Evolutionary conservation across 2,329 filamentous ascomycete genomes (phyloP), one percentile per base, ranked within the genome.

Genomic region (Colletotrichum magnum): DNA sequence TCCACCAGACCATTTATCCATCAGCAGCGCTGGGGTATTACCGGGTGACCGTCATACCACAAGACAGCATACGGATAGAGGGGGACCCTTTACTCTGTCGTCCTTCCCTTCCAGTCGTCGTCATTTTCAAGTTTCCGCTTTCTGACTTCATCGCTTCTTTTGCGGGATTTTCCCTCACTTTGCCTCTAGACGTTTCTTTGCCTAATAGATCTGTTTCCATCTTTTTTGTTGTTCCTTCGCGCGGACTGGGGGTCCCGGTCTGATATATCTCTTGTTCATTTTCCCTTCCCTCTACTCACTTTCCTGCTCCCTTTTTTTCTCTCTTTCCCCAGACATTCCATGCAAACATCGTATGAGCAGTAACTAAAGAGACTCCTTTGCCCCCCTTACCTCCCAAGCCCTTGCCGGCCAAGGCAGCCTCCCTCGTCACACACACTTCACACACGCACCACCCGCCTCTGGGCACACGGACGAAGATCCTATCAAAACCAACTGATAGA

Each of bases 341-440:
- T 43, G 41, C 54, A 64, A 26, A 13, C 18, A 45, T 59, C 48
- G 50, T 69, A 51, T 48, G 32, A 65, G 54, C 39, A 36, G 13
- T 58, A 65, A n/a, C 48, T 56, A 39, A 65, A 65, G 61, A 59
- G 32, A 58, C 32, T 36, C 32, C 32, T 36, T 26, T 28, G 41
- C 36, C 13, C 48, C 48, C 51, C 51, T n/a, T 43, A 48, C 16
- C 39, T 9, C 48, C 24, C 56, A 50, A 69, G 54, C 50, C 61
- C 61, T 65, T 59, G 66, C 61, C 48, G 61, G 66, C 66, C 54
- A 65, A 69, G 61, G 60, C 61, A 65, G 32, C 61, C 61, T 51
- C 56, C 43, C 54, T 65, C 50, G 54, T 54, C 54, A 50, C 50
- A 65, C 54, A 45, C 32, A 65, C 61, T 50, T 43, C 50, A 65